A percentile compares a stretch with the other conserved stretches of the same genome.
phyloP scores from a whole-genome alignment of 1,139 yeast genomes.

The Pichia sp. region DNA sequence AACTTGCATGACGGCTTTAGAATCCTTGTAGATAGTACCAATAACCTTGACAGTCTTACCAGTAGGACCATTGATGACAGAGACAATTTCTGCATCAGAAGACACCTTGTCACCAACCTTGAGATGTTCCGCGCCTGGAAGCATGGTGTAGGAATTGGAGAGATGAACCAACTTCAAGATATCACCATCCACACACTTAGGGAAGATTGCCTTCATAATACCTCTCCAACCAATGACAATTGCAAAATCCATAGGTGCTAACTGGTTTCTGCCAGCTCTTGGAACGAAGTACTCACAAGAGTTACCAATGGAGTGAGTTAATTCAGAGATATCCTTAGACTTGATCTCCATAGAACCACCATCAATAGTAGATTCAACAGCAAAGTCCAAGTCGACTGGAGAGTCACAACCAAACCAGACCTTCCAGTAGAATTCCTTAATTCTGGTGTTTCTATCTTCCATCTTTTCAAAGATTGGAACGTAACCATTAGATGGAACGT shows the following conservation, averaged over 20 bases:
- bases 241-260: conserved; percentile 99
- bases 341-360: conserved; percentile 69
- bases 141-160: conserved; percentile 91
- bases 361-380: conserved; percentile 58
- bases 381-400: conserved; percentile 49
- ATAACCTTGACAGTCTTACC: conserved; percentile 96
- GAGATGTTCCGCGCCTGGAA: conserved; percentile 87
- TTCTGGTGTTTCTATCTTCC: conserved; percentile 86
- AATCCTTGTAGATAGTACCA: conserved; percentile 78
- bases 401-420: conserved; percentile 79
- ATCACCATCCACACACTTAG: conserved; percentile 93
- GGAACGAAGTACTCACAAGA: conserved; percentile 92
- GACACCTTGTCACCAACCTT: conserved; percentile 82
- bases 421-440: conserved; percentile 95
- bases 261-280: conserved; percentile 74
- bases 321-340: conserved; percentile 76
- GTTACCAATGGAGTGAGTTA: conserved; percentile 96
- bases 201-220: conserved; percentile 95
- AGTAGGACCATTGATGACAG: conserved; percentile 83
- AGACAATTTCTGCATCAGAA: conserved; percentile 76
- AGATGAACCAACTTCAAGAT: conserved; percentile 87
- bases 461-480: conserved; percentile 91
- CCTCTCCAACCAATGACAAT: conserved; percentile 99
- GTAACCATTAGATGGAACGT: conserved; percentile 80
- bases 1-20: conserved; percentile 84